phyloP scores from a whole-genome alignment of 208 protist genomes.

The Endotrypanum monterogeii region DNA sequence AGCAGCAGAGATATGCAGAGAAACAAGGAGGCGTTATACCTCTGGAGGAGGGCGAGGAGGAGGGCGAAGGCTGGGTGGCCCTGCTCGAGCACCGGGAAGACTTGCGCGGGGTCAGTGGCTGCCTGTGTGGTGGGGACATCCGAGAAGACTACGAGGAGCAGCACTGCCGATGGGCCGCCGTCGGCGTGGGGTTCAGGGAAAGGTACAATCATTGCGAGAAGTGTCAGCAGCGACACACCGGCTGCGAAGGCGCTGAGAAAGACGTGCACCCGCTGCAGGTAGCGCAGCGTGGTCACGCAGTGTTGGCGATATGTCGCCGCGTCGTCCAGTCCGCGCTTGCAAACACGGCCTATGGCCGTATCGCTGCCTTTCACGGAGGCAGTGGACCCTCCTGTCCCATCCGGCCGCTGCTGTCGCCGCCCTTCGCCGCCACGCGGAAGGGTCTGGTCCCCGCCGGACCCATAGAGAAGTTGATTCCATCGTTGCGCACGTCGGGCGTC shows the following conservation, averaged over 20 bases:
- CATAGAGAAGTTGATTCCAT: conserved; percentile 22
- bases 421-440: neutral
- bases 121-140: neutral
- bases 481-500: conserved; percentile 12
- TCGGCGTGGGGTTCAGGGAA: conserved; percentile 4
- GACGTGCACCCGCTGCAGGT: conserved; percentile 37
- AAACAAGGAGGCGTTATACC: conserved; percentile 41
- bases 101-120: conserved; percentile 6
- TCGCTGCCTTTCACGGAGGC: neutral
- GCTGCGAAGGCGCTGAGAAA: conserved; percentile 36
- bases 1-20: conserved; percentile 49
- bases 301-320: conserved; percentile 24
- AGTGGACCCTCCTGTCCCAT: neutral
- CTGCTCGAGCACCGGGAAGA: conserved; percentile 20
- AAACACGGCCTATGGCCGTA: neutral
- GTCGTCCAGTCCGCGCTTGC: conserved; percentile 28
- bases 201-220: conserved; percentile 36
- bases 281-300: conserved; percentile 24
- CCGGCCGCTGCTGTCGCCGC: neutral
- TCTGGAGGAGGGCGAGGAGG: conserved; percentile 22
- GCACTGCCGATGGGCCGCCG: conserved; percentile 11
- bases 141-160: conserved; percentile 13
- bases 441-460: neutral
- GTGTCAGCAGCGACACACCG: conserved; percentile 36
- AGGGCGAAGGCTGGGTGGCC: conserved; percentile 21